A percentile compares a stretch with the other conserved stretches of the same genome.
Evolutionary conservation across 2,329 filamentous ascomycete species (phyloP).

Genomic region (Amylocarpus encephaloides): DNA sequence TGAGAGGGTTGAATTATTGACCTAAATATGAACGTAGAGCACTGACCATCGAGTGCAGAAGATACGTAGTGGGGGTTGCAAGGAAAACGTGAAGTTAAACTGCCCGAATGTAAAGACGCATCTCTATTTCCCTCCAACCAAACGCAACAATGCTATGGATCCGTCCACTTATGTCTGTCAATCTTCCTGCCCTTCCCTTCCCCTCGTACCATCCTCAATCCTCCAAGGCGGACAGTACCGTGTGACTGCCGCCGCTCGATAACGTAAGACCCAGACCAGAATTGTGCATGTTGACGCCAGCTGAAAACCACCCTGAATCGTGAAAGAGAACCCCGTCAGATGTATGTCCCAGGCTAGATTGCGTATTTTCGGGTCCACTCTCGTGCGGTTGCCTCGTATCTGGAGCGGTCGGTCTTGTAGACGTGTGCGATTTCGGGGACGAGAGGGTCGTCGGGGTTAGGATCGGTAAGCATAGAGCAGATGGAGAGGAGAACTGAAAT

Average conservation of each 20-base stretch:
- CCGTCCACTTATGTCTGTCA: conserved; percentile 2
- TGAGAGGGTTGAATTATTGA: neutral
- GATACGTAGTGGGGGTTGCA: neutral
- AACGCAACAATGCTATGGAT: conserved; percentile 17
- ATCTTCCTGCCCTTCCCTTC: neutral
- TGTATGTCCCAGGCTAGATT: conserved; percentile 51
- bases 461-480: conserved; percentile 99
- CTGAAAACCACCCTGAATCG: conserved; percentile 22
- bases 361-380: conserved; percentile 99
- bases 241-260: neutral
- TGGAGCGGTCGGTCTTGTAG: conserved; percentile 96
- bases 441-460: conserved; percentile 97
- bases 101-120: conserved; percentile 19
- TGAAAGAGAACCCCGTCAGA: conserved; percentile 16
- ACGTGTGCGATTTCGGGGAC: conserved; percentile 98
- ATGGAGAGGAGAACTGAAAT: conserved; percentile 84
- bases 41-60: neutral
- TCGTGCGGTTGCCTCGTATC: conserved; percentile 92
- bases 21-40: neutral
- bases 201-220: neutral
- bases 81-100: conserved; percentile 4
- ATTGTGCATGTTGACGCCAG: conserved; percentile 25
- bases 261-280: conserved; percentile 12
- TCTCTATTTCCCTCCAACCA: conserved; percentile 16
- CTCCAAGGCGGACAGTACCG: neutral